These are phyloP conservation scores for Aspergillus eucalypticola DNA, from an alignment of 2,329 filamentous ascomycete species.

Conservation along the genomic window DNA sequence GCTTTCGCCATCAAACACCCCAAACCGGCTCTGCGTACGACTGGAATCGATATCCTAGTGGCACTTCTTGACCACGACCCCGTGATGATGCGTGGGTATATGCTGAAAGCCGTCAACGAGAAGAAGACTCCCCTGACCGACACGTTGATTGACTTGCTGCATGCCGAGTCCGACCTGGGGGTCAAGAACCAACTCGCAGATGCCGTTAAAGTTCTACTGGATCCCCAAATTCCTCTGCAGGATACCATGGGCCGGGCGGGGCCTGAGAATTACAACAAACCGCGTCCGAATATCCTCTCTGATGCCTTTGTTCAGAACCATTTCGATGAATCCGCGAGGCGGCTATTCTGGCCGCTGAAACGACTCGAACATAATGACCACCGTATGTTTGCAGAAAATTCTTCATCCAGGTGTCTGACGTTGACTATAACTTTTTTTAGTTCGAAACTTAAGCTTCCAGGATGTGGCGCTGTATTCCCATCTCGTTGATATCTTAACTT, in stretches of 20 bases:
- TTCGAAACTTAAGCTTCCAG: slow-evolving; percentile 73
- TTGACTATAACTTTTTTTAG: slow-evolving; percentile 35
- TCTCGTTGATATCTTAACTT: slow-evolving; percentile 88
- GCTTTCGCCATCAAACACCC: slow-evolving; percentile 85
- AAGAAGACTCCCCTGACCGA: slow-evolving; percentile 85
- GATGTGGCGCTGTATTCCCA: slow-evolving; percentile 90
- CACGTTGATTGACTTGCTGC: slow-evolving; percentile 84
- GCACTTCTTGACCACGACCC: slow-evolving; percentile 95
- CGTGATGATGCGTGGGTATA: slow-evolving; percentile 87
- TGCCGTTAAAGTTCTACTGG: slow-evolving; percentile 88
- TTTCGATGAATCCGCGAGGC: slow-evolving; percentile 82
- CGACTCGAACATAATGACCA: slow-evolving; percentile 68
- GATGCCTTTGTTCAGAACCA: slow-evolving; percentile 84
- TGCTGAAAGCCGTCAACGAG: slow-evolving; percentile 88
- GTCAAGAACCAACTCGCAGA: slow-evolving; percentile 96
- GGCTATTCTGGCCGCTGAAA: slow-evolving; percentile 83
- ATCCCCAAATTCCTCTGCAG: slow-evolving; percentile 64
- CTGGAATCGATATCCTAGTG: slow-evolving; percentile 89
- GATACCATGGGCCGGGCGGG: slow-evolving; percentile 63
- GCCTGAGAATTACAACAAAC: slow-evolving; percentile 67
- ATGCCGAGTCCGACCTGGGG: slow-evolving; percentile 88
- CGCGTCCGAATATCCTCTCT: slow-evolving; percentile 70
- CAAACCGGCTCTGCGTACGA: slow-evolving; percentile 82
- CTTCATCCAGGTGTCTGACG: background rate
- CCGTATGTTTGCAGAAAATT: slow-evolving; percentile 43